Evolutionary conservation across 2,329 filamentous ascomycete genomes (phyloP).

Genomic region (Calonectria crousiana): DNA sequence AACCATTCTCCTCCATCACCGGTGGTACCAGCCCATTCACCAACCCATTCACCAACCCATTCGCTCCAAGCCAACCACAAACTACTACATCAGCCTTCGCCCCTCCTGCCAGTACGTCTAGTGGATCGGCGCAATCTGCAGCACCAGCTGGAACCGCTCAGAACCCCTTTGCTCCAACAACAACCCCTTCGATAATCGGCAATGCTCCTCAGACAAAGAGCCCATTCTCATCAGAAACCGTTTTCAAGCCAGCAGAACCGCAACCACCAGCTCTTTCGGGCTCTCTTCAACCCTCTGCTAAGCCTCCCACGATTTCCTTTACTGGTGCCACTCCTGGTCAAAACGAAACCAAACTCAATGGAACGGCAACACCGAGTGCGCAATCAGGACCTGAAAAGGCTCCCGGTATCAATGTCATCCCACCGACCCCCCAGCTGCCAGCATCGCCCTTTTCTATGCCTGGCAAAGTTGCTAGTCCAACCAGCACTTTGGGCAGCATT

Average conservation of each 20-base stretch:
- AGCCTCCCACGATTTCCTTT: constrained; percentile 6
- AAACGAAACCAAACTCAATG: not conserved
- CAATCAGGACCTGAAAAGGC: constrained; percentile 19
- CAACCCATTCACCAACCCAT: constrained; percentile 33
- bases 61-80: constrained; percentile 27
- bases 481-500: not conserved
- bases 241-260: not conserved
- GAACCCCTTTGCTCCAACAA: constrained; percentile 33
- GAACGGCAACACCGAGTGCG: not conserved
- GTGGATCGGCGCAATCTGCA: not conserved
- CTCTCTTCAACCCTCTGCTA: constrained; percentile 25
- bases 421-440: constrained; percentile 33
- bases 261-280: constrained; percentile 1
- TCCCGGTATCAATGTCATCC: constrained; percentile 27
- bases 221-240: constrained; percentile 23
- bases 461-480: constrained; percentile 19
- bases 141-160: constrained; percentile 12
- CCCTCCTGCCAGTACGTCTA: constrained; percentile 8
- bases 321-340: constrained; percentile 9
- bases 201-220: constrained; percentile 19
- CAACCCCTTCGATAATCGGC: constrained; percentile 10
- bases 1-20: constrained; percentile 38
- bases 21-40: too few species aligned
- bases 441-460: constrained; percentile 25
- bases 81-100: constrained; percentile 15